These are phyloP conservation scores for Barnettozyma hawaiiensis DNA, from an alignment of 1,139 yeast species.

Conservation along the genomic window DNA sequence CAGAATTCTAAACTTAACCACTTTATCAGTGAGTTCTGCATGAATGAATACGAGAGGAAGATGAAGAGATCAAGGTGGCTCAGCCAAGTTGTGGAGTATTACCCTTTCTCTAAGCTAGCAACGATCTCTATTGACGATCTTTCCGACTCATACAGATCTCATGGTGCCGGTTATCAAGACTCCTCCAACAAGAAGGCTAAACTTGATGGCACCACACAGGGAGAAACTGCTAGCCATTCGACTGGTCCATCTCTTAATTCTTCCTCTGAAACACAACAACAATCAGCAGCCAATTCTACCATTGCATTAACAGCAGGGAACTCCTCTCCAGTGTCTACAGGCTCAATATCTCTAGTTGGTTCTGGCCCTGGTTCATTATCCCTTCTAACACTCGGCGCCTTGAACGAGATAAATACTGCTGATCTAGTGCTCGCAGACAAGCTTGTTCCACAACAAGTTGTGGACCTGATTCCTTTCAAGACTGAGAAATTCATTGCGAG, in stretches of 20 bases:
- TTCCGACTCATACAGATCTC: slow-evolving; percentile 34
- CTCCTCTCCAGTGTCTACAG: slow-evolving; percentile 28
- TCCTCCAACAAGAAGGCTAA: slow-evolving; percentile 1
- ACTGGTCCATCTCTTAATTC: neutral
- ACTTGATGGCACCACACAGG: neutral
- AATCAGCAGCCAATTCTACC: neutral
- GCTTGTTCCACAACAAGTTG: slow-evolving; percentile 82
- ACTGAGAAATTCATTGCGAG: slow-evolving; percentile 82
- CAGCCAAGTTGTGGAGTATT: slow-evolving; percentile 86
- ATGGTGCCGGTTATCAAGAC: neutral
- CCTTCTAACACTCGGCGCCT: slow-evolving; percentile 78
- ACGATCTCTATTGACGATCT: slow-evolving; percentile 53
- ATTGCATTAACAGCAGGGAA: neutral
- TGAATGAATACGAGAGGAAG: slow-evolving; percentile 47
- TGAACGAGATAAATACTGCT: slow-evolving; percentile 73
- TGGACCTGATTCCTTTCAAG: slow-evolving; percentile 69
- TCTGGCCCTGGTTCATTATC: slow-evolving; percentile 92
- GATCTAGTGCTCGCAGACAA: slow-evolving; percentile 87
- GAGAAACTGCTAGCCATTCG: neutral
- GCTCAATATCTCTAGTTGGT: slow-evolving; percentile 75
- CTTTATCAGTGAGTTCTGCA: slow-evolving; percentile 55
- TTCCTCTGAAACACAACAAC: neutral
- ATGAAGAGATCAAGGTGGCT: slow-evolving; percentile 75
- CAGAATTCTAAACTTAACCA: slow-evolving; percentile 53
- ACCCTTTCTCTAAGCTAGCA: slow-evolving; percentile 65